Evolutionary conservation across 2,329 filamentous ascomycete species (phyloP), one percentile per base, ranked within the genome.

Genomic region (Exophiala oligosperma): DNA sequence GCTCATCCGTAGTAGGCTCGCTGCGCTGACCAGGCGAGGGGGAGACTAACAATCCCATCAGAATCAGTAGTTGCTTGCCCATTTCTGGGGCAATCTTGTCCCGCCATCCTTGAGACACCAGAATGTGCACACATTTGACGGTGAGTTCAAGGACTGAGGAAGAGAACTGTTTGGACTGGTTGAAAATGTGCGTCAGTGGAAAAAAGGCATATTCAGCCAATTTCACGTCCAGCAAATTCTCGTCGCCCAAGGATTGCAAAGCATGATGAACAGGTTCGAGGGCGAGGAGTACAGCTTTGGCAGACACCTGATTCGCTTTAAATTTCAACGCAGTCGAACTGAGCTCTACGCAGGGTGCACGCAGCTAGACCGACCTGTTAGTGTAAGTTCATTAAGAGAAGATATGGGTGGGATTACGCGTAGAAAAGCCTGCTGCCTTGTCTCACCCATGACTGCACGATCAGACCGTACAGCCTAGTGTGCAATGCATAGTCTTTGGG

Each of bases 191-290:
- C 0, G 91, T 92, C 0, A 99, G 78, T 0, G 94, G 94, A 62
- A 97, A 96, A 78, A 97, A 97, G 69, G 90, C 83, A 78, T 97
- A 99, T 76, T 97, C 92, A 12, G 92, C 91, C 17, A 97, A 77
- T 71, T 92, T 93, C 52, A 87, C 82, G 71, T 97, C 91, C 17
- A 97, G 71, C 1, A 70, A 66, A 62, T 73, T 68, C 37, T 75
- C 71, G 6, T 67, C 68, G 23, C 69, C 66, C 14, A 85, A 71
- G 14, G 71, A 70, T 6, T 70, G 64, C 9, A 81, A 66, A 2
- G 70, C 68, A 21, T 62, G 53, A 49, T 74, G 70, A 4, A 86
- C 68, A 1, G 70, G 66, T 49, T 79, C 73, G 23, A 86, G 73
- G 29, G 76, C 74, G 47, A 73, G 68, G 3, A 78, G 70, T n/a